Percentiles rank a stretch among this genome's conserved stretches.
Evolutionary conservation across 257 asterid species (phyloP).

Genomic region (Fraxinus cuspidata): DNA sequence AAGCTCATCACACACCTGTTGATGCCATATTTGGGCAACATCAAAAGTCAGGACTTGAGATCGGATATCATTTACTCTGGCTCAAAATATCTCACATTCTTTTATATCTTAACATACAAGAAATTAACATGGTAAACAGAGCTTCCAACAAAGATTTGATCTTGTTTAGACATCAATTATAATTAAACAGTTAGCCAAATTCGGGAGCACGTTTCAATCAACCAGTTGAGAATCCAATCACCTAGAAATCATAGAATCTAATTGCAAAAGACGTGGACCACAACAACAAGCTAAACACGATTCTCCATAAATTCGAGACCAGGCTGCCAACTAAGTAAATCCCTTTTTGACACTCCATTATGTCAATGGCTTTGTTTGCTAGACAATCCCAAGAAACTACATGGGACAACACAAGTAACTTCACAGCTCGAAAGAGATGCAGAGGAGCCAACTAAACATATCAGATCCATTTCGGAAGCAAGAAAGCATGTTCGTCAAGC

Average conservation of each 20-base stretch:
- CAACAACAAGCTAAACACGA: background rate
- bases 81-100: background rate
- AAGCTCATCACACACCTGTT: slow-evolving; percentile 88
- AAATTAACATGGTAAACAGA: background rate
- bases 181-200: background rate
- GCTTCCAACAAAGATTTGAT: background rate
- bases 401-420: too few relatives aligned
- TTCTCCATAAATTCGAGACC: background rate
- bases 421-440: background rate
- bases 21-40: background rate
- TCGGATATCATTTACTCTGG: background rate
- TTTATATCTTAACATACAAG: background rate
- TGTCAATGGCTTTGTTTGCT: background rate
- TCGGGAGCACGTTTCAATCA: background rate
- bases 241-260: background rate
- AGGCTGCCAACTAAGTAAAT: background rate
- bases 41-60: background rate
- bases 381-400: background rate
- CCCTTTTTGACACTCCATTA: background rate
- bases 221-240: background rate
- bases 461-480: background rate
- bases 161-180: background rate
- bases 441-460: background rate
- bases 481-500: background rate
- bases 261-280: background rate